phyloP scores from a whole-genome alignment of 495 filamentous ascomycete species.

The Tuber indicum region DNA sequence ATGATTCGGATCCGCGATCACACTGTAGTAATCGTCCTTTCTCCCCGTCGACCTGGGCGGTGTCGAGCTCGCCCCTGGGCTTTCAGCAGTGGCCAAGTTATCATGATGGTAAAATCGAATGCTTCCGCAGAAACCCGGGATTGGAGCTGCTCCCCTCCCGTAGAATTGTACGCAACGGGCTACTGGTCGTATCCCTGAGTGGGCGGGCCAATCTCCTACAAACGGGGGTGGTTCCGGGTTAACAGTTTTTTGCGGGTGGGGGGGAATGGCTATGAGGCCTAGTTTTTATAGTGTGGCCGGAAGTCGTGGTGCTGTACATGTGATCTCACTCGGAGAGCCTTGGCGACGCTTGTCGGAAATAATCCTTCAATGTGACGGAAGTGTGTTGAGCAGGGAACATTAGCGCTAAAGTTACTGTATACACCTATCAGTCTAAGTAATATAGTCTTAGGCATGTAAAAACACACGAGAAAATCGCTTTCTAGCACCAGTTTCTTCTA shows the following conservation, averaged over 20 bases:
- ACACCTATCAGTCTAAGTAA: too few relatives aligned
- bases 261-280: background rate
- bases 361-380: background rate
- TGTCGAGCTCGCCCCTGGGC: background rate
- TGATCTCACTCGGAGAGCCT: background rate
- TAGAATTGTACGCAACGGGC: background rate
- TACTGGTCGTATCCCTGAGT: background rate
- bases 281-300: background rate
- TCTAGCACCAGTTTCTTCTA: too few relatives aligned
- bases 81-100: background rate
- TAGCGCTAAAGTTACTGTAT: too few relatives aligned
- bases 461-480: too few relatives aligned
- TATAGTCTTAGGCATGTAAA: too few relatives aligned
- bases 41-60: background rate
- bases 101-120: background rate
- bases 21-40: background rate
- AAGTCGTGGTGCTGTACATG: background rate
- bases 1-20: background rate
- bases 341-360: background rate
- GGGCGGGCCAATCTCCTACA: background rate
- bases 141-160: background rate
- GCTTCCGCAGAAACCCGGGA: background rate
- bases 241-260: too few relatives aligned
- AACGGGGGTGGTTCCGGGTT: background rate
- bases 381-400: too few relatives aligned